Percentiles rank a stretch among this genome's conserved stretches.
phyloP scores from a whole-genome alignment of 2,329 filamentous ascomycete genomes.

The Trichoderma aggressivum region DNA sequence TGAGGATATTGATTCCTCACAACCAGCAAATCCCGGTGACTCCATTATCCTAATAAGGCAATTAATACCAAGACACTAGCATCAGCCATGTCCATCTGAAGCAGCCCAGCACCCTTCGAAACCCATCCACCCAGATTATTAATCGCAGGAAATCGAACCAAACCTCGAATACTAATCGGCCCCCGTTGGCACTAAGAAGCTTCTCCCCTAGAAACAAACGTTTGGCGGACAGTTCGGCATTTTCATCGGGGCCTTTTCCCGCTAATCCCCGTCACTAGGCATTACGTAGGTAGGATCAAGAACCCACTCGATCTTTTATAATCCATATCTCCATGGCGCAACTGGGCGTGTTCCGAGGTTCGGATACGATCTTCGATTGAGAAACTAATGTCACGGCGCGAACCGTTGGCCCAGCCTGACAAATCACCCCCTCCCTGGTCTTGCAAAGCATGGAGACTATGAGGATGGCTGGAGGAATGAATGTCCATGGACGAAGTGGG shows the following conservation, averaged over 20 bases:
- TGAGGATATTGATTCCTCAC: neutral
- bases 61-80: neutral
- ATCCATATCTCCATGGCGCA: constrained; percentile 21
- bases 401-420: neutral
- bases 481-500: neutral
- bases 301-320: neutral
- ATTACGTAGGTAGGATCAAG: neutral
- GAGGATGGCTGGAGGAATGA: neutral
- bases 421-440: neutral
- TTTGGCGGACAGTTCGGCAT: neutral
- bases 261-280: neutral
- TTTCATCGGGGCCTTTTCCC: neutral
- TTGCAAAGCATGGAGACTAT: neutral
- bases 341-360: constrained; percentile 24
- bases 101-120: neutral
- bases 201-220: neutral
- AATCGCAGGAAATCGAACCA: neutral
- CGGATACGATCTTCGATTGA: neutral
- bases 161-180: neutral
- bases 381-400: neutral
- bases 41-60: neutral
- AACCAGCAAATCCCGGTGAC: neutral
- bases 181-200: neutral
- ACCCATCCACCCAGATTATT: neutral
- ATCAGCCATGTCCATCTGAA: neutral